Conservation (phyloP, 148 eudicot species). For the Camellia sinensis region DNA sequence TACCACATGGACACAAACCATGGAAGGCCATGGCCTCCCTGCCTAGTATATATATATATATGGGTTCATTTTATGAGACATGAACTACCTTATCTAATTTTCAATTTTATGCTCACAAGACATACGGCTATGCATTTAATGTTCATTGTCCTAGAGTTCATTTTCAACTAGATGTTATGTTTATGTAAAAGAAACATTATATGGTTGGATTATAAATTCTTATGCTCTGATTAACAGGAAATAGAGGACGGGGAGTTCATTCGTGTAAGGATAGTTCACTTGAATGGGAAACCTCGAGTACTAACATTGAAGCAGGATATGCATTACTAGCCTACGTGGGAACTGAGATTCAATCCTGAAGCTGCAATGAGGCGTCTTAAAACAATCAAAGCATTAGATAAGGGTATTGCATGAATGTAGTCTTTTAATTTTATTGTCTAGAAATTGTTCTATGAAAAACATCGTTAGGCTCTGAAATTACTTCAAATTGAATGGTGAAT, state of each 20-base stretch:
- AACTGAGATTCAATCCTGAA: slow-evolving; percentile 70
- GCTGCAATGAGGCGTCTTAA: slow-evolving; percentile 69
- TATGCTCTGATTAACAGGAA: slow-evolving; percentile 38
- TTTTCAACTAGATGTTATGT: background rate
- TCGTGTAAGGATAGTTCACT: slow-evolving; percentile 73
- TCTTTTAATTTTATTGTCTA: background rate
- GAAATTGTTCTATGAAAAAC: background rate
- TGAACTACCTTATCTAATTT: too few species aligned
- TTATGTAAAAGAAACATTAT: background rate
- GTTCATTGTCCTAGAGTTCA: background rate
- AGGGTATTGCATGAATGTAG: slow-evolving; percentile 26
- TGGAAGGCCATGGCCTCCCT: too few species aligned
- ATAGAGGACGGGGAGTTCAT: slow-evolving; percentile 70
- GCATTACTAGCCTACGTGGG: slow-evolving; percentile 99
- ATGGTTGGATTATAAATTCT: background rate
- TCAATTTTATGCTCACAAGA: background rate
- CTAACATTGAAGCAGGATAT: slow-evolving; percentile 88
- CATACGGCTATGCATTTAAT: background rate
- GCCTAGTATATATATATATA: too few species aligned
- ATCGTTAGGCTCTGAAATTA: too few species aligned
- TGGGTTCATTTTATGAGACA: too few species aligned
- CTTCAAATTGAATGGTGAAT: too few species aligned
- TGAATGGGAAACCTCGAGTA: slow-evolving; percentile 92
- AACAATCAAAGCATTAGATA: slow-evolving; percentile 55
- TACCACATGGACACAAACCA: too few species aligned